Percentiles rank a stretch among this genome's conserved stretches.
phyloP scores from a whole-genome alignment of 768 basidiomycete species.

The Mycena venus region DNA sequence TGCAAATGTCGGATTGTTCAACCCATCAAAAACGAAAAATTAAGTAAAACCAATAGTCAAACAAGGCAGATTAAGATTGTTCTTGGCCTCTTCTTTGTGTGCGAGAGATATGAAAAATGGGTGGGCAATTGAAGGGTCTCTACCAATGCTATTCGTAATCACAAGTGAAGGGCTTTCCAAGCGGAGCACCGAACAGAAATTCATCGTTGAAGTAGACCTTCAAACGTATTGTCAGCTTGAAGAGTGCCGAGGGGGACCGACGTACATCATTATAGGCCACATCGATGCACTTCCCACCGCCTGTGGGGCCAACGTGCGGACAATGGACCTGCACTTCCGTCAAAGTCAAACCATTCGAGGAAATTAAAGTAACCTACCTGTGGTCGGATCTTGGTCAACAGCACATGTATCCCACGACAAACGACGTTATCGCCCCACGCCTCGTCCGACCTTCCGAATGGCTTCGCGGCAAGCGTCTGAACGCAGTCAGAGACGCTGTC shows the following conservation, averaged over 20 bases:
- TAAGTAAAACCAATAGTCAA: too few relatives aligned
- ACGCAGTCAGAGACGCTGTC: neutral
- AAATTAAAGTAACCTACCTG: neutral
- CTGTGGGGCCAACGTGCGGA: conserved; percentile 8
- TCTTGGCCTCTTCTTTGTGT: too few relatives aligned
- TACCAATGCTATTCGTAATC: too few relatives aligned
- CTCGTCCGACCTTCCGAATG: conserved; percentile 11
- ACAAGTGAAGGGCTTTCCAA: neutral
- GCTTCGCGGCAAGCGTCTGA: neutral
- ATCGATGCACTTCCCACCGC: conserved; percentile 19
- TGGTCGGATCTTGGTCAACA: conserved; percentile 8
- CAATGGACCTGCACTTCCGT: conserved; percentile 12
- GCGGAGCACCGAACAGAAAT: neutral
- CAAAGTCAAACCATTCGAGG: too few relatives aligned
- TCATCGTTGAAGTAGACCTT: neutral
- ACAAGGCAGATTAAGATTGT: too few relatives aligned
- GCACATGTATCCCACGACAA: conserved; percentile 3
- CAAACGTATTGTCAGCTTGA: too few relatives aligned
- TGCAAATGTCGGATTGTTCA: too few relatives aligned
- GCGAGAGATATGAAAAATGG: too few relatives aligned
- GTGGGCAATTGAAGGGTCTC: too few relatives aligned
- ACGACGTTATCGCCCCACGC: conserved; percentile 16
- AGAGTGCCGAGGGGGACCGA: neutral
- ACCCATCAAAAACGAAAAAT: too few relatives aligned
- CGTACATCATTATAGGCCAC: conserved; percentile 14